A percentile compares a stretch with the other conserved stretches of the same genome.
Conservation (phyloP, 163 green algal genomes). For the Coccomyxa subellipsoidea region DNA sequence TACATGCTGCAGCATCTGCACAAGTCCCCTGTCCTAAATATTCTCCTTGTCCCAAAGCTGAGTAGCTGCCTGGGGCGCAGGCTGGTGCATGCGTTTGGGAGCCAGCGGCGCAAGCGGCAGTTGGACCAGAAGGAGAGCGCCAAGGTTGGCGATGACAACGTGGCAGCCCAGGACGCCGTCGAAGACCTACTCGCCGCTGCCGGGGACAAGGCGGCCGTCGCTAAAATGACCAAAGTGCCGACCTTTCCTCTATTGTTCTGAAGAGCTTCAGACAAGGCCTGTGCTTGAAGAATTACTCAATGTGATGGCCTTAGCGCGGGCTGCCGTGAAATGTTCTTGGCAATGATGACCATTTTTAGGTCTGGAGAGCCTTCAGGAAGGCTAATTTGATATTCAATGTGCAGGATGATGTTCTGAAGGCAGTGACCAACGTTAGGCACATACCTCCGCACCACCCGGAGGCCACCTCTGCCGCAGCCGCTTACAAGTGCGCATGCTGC, state of each 20-base stretch:
- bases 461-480: slow-evolving; percentile 37
- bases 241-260: background rate
- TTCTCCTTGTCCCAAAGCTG: too few species aligned
- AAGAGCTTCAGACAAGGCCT: too few species aligned
- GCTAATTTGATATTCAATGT: background rate
- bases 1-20: too few species aligned
- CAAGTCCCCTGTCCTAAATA: too few species aligned
- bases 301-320: too few species aligned
- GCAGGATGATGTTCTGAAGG: slow-evolving; percentile 41
- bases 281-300: too few species aligned
- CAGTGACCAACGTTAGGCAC: slow-evolving; percentile 38
- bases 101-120: slow-evolving; percentile 63
- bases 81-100: slow-evolving; percentile 73
- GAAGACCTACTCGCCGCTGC: slow-evolving; percentile 28
- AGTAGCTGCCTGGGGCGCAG: too few species aligned
- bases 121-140: slow-evolving; percentile 55
- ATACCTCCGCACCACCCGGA: slow-evolving; percentile 61
- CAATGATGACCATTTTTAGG: too few species aligned
- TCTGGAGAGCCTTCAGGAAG: too few species aligned
- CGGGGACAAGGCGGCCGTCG: slow-evolving; percentile 15
- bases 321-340: too few species aligned
- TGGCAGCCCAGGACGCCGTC: slow-evolving; percentile 44
- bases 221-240: slow-evolving; percentile 23
- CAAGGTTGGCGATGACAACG: slow-evolving; percentile 44
- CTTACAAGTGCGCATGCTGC: slow-evolving; percentile 48